Base-by-base conservation (phyloP, 106 monocot species). In the Apostasia shenzhenica region DNA sequence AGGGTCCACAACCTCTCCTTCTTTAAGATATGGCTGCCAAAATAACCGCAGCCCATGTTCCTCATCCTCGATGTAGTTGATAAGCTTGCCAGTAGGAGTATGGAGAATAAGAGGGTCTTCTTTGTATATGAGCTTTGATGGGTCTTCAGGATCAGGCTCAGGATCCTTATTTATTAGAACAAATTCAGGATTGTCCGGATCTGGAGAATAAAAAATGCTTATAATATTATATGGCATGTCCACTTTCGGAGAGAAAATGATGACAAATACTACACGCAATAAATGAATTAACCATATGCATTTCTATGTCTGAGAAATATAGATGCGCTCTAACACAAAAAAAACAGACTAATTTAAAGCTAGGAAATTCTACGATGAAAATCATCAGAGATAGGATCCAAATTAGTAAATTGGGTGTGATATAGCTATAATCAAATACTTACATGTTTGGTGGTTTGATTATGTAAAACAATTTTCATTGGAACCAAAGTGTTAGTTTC, bases 141-240 rank as follows among this genome's bases (percentile, higher is more conserved):
- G 84, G 66, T 91, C 87, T 59, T 87, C 76, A 39, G 91, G 91
- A 64, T 91, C 84, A 61, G 85, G 84, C 60, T 85, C 92, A n/a
- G 92, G 92, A 45, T 92, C 85, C 71, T 92, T 80, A 77, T 92
- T 92, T 73, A 92, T 79, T 9, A 88, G 85, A 70, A 92, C 75
- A 78, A 92, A 92, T 77, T 92, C 92, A 72, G 89, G 72, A 48
- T 72, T 74, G 37, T 80, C 81, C n/a, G 84, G 69, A 76, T 79
- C 92, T 92, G 78, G 14, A 67, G 52, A 55, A 5, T 57, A 72
- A 52, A 53, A 67, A 65, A 44, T 0, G 26, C 26, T 26, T 26
- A 26, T 26, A 26, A 26, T 26, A 26, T 26, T 26, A 26, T 26
- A 26, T 26, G 26, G 26, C 26, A 26, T 26, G 26, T 26, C 26